A percentile compares a stretch with the other conserved stretches of the same genome.
These are phyloP conservation scores for Echites panduratus DNA, from an alignment of 257 asterid species.

Conservation along the genomic window DNA sequence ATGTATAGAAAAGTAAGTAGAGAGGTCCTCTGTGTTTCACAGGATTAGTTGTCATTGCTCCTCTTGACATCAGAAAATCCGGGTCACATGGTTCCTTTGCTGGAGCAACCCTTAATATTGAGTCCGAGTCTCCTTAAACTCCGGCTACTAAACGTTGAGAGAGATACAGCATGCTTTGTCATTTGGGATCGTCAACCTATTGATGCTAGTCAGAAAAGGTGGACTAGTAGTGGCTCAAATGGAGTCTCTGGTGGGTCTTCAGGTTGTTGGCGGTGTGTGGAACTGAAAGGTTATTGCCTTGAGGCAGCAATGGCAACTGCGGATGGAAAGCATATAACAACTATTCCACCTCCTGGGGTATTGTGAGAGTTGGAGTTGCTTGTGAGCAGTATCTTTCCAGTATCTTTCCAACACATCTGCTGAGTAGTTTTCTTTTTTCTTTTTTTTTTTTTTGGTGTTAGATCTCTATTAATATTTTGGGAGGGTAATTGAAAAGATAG, in stretches of 20 bases:
- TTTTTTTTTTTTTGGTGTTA: too few relatives aligned
- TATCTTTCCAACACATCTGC: conserved; percentile 78
- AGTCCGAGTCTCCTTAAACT: conserved; percentile 74
- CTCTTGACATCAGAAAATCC: conserved; percentile 46
- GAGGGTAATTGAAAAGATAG: conserved; percentile 67
- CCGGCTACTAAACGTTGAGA: conserved; percentile 69
- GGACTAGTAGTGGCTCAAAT: conserved; percentile 33
- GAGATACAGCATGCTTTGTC: conserved; percentile 92
- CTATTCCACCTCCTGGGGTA: conserved; percentile 92
- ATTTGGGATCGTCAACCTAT: conserved; percentile 89
- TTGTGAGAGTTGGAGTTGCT: conserved; percentile 84
- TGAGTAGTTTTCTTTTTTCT: conserved; percentile 84
- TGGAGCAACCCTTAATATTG: conserved; percentile 87
- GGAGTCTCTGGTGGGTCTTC: conserved; percentile 30
- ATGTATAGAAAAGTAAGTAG: too few relatives aligned
- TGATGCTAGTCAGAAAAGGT: conserved; percentile 92
- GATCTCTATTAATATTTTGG: conserved; percentile 77
- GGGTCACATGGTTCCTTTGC: conserved; percentile 53
- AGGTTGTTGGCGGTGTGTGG: conserved; percentile 76
- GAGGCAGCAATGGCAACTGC: conserved; percentile 98
- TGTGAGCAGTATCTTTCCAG: conserved; percentile 78
- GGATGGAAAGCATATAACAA: conserved; percentile 83
- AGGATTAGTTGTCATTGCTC: conserved; percentile 71
- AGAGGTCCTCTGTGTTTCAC: too few relatives aligned
- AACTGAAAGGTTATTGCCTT: conserved; percentile 63